Conservation (phyloP, 768 basidiomycete species). For the Psilocybe azurescens region DNA sequence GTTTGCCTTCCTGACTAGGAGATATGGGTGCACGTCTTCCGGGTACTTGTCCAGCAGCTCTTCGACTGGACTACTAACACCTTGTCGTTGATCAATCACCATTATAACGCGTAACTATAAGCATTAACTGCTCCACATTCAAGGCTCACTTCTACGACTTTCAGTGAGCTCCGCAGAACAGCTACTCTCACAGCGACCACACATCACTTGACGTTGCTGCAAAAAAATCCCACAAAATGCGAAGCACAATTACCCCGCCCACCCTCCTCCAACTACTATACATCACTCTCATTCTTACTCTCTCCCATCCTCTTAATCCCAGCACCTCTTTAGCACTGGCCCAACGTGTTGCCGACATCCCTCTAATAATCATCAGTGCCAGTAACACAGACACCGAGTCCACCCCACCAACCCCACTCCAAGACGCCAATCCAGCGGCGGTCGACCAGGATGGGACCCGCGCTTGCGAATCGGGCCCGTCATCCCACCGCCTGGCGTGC, state of each 20-base stretch:
- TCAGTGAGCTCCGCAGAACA: no score
- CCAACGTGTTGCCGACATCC: neutral
- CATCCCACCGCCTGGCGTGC: constrained; percentile 5
- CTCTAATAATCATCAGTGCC: neutral
- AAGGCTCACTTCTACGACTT: no score
- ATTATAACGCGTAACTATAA: no score
- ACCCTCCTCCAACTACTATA: no score
- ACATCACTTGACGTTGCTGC: no score
- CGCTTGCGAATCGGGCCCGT: constrained; percentile 18
- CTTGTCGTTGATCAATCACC: no score
- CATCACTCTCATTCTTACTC: no score
- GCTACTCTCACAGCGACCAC: no score
- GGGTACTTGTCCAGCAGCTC: constrained; percentile 26
- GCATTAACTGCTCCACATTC: no score
- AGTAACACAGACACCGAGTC: neutral
- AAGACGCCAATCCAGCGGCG: neutral
- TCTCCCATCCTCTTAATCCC: no score
- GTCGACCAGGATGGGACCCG: constrained; percentile 15
- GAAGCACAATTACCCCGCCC: no score
- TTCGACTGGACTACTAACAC: constrained; percentile 17
- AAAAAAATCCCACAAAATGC: no score
- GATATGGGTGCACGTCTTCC: constrained; percentile 16
- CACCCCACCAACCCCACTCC: neutral
- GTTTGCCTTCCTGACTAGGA: constrained; percentile 21
- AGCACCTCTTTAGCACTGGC: neutral